Evolutionary conservation across 176 grass and related monocot species (phyloP), one percentile per base, ranked within the genome.

Genomic region (Carex scoparia): DNA sequence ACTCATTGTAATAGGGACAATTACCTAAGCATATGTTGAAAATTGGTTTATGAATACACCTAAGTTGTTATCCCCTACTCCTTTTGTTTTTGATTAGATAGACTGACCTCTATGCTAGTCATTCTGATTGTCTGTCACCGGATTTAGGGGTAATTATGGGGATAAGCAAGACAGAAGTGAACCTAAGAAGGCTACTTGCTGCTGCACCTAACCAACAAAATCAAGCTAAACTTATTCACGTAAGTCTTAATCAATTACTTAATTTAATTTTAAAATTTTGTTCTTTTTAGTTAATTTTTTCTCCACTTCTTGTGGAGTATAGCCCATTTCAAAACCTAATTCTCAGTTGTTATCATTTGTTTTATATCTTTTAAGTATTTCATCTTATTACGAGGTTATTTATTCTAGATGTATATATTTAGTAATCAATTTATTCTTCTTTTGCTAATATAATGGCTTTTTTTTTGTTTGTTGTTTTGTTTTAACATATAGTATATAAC

Each of bases 101-200:
- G 37, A 46, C 69, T 72, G 69, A 72, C 23, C 7, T 32, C 12
- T 30, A 35, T 32, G 74, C 74, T 81, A 49, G 32, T 40, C 28
- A 40, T 65, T 79, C 32, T 82, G 61, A 48, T n/a, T 46, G 15
- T 46, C 31, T 48, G n/a, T 30, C 3, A 49, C 10, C 23, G 49
- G 79, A 46, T 82, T 81, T 61, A 83, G 81, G 37, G 42, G 42
- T 55, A 10, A 83, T 67, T 54, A 95, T 95, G 96, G 86, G 87
- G 79, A 86, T 94, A 49, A 95, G 89, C 80, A 99, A 92, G 87
- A 90, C 92, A 16, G 93, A 99, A 84, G 90, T 95, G 85, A 99
- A 99, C 84, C 84, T 99, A 61, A 93, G 35, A 88, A 92, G 96
- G 81, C 76, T 99, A 80, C 91, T 99, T 30, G 90, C 89, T 75